Conservation (phyloP, 805 yeast species). For the Candida ponderosae region DNA sequence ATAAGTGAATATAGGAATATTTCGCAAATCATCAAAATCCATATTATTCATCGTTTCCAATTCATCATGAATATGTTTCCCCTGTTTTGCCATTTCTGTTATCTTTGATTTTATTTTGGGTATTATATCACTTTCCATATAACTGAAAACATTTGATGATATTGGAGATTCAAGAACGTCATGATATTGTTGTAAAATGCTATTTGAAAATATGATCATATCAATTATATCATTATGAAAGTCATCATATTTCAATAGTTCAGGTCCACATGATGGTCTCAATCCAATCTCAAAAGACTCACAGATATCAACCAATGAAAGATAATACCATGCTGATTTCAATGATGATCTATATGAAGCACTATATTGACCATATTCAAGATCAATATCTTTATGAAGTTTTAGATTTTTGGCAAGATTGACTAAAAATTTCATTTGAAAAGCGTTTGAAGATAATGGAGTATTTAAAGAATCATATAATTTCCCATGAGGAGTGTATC, state of each 20-base stretch:
- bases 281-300: not conserved
- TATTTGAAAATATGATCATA: too few relatives aligned
- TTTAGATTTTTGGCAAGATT: not conserved
- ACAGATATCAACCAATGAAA: not conserved
- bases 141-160: not conserved
- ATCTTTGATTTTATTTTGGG: not conserved
- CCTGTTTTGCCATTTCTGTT: too few relatives aligned
- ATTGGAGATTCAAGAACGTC: not conserved
- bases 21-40: too few relatives aligned
- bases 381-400: not conserved
- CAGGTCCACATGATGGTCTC: not conserved
- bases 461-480: not conserved
- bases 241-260: not conserved
- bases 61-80: not conserved
- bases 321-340: not conserved
- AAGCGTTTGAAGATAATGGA: not conserved
- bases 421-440: not conserved
- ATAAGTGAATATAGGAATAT: not conserved
- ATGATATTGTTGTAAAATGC: not conserved
- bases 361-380: not conserved
- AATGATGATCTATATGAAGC: not conserved
- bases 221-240: not conserved
- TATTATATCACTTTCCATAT: not conserved
- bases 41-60: too few relatives aligned
- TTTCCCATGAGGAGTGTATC: not conserved